phyloP scores from a whole-genome alignment of 2,329 filamentous ascomycete species.

The Aspergillus caelatus region DNA sequence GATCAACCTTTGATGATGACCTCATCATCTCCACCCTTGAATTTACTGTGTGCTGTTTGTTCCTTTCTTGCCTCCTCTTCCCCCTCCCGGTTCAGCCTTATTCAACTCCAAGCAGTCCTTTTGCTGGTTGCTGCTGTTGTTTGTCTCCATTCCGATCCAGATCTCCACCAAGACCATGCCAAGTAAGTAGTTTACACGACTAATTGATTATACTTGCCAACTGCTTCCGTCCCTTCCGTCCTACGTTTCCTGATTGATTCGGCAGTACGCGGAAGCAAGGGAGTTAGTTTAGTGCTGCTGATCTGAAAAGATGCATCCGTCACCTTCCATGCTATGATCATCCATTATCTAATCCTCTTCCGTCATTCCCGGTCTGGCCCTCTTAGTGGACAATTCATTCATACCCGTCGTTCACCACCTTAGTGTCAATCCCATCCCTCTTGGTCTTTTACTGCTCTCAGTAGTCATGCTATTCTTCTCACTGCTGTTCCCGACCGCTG shows the following conservation, averaged over 20 bases:
- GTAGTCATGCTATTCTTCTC: slow-evolving; percentile 1
- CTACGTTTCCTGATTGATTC: slow-evolving; percentile 10
- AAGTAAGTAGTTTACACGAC: background rate
- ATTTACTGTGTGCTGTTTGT: background rate
- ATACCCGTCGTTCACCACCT: background rate
- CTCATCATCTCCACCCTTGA: background rate
- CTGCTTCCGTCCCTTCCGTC: slow-evolving; percentile 22
- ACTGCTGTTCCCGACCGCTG: slow-evolving; percentile 24
- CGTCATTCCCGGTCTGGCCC: slow-evolving; percentile 27
- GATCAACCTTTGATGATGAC: background rate
- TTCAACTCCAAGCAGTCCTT: too few relatives aligned
- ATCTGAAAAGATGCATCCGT: slow-evolving; percentile 27
- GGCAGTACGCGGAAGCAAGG: slow-evolving; percentile 27
- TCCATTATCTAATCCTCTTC: slow-evolving; percentile 26
- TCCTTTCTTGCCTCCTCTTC: background rate
- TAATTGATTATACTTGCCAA: background rate
- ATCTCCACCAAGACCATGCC: background rate
- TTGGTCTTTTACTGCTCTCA: background rate
- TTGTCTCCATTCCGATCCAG: background rate
- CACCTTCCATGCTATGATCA: slow-evolving; percentile 13
- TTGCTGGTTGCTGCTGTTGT: background rate
- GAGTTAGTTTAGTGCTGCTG: slow-evolving; percentile 1
- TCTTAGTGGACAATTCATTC: slow-evolving; percentile 21
- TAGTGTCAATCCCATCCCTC: slow-evolving; percentile 7
- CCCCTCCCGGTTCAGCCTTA: background rate